Percentiles rank a stretch among this genome's conserved stretches.
Evolutionary conservation across 2,329 filamentous ascomycete species (phyloP).

Genomic region (Zymoseptoria ardabiliae): DNA sequence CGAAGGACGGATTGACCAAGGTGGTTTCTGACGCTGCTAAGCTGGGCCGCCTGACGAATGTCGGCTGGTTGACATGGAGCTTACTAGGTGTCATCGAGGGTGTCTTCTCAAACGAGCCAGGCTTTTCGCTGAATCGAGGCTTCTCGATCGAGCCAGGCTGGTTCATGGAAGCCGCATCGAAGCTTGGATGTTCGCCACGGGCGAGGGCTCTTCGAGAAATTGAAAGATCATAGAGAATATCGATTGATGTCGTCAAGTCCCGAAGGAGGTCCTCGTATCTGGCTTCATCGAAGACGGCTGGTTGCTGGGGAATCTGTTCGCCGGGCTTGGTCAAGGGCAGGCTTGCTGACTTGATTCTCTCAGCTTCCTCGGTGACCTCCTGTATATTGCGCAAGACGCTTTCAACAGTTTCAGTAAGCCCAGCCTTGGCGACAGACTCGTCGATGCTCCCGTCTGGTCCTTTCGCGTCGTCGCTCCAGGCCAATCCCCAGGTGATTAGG

Average conservation of each 20-base stretch:
- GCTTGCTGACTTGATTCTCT: constrained; percentile 53
- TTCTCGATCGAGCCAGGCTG: neutral
- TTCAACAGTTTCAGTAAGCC: constrained; percentile 67
- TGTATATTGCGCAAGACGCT: constrained; percentile 76
- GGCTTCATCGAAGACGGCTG: constrained; percentile 55
- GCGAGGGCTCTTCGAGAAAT: constrained; percentile 50
- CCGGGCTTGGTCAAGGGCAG: constrained; percentile 21
- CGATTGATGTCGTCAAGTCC: constrained; percentile 69
- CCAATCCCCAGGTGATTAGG: constrained; percentile 69
- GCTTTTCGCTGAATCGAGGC: constrained; percentile 1
- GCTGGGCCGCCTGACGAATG: constrained; percentile 16
- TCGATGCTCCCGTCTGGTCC: constrained; percentile 63
- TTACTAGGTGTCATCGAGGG: neutral
- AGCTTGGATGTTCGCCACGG: constrained; percentile 30
- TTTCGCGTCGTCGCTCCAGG: constrained; percentile 67
- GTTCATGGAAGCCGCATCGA: constrained; percentile 9
- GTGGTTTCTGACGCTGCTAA: constrained; percentile 36
- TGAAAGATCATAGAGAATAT: constrained; percentile 71
- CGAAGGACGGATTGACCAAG: constrained; percentile 34
- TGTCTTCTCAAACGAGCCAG: neutral
- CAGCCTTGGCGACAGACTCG: constrained; percentile 58
- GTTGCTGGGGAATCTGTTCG: constrained; percentile 28
- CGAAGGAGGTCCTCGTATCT: constrained; percentile 67
- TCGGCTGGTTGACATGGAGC: constrained; percentile 4
- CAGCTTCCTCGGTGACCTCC: constrained; percentile 68